Evolutionary conservation across 169 alveolate species (phyloP), one percentile per base, ranked within the genome.

Genomic region (Cyclospora cayetanensis): DNA sequence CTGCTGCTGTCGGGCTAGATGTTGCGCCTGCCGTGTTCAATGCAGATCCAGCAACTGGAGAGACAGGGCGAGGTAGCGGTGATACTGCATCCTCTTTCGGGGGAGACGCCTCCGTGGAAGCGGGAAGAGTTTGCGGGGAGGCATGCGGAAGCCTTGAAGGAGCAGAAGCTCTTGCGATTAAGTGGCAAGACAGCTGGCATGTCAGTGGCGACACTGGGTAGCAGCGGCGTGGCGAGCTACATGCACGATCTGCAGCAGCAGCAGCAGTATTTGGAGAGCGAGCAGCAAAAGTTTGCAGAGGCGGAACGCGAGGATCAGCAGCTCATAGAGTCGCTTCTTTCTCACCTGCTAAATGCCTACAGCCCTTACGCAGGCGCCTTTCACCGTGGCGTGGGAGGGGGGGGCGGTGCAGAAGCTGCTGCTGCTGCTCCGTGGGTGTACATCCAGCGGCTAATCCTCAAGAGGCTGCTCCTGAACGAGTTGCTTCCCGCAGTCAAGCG

Each of bases 401-500:
- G n/a, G n/a, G n/a, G n/a, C n/a, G n/a, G n/a, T n/a, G n/a, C n/a
- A n/a, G n/a, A n/a, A 20, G 3, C 86, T 18, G 35, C 46, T 35
- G 86, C 86, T n/a, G 34, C 35, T 3, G 41, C 86, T 66, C 72
- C 80, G 34, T 93, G 93, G 83, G 93, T 93, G 27, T 68, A 89
- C 90, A 60, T 94, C 20, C 96, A 91, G 72, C 87, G 92, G 68
- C 83, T 88, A 90, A 94, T 94, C 5, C 37, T 94, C 77, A 68
- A 80, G 66, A 91, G 93, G 27, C 70, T 94, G 84, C 83, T 94
- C 43, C 90, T 91, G 55, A 92, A 53, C 0, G 96, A 94, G 55
- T 68, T 94, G 41, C 53, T 94, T 35, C 96, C 96, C 29, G 34
- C 88, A 12, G 91, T 94, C 86, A 87, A 90, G 66, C 91, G 87